Evolutionary conservation across 2,329 filamentous ascomycete species (phyloP).

Genomic region (Diaporthe destruens): DNA sequence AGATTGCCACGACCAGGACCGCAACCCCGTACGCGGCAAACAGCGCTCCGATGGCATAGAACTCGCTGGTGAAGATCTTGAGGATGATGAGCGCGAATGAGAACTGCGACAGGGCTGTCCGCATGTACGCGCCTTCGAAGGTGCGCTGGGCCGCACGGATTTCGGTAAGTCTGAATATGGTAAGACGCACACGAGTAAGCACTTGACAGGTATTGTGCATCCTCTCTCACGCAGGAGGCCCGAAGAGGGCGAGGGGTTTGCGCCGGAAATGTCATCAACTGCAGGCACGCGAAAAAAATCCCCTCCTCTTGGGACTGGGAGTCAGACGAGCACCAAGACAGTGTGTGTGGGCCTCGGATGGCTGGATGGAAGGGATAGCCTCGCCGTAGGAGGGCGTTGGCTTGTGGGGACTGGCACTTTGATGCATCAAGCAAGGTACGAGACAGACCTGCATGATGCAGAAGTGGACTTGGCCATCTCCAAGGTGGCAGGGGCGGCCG

Average conservation of each 20-base stretch:
- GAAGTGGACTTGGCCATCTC: constrained; percentile 7
- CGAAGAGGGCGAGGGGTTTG: background rate
- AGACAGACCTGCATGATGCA: constrained; percentile 20
- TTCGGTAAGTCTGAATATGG: constrained; percentile 78
- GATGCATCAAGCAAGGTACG: constrained; percentile 21
- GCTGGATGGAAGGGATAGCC: background rate
- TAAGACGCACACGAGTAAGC: constrained; percentile 30
- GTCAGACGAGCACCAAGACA: constrained; percentile 7
- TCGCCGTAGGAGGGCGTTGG: background rate
- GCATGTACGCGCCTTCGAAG: constrained; percentile 96
- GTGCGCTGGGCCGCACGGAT: constrained; percentile 95
- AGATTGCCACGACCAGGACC: constrained; percentile 84
- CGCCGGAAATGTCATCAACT: constrained; percentile 9
- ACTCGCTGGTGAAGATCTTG: constrained; percentile 96
- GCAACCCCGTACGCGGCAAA: constrained; percentile 93
- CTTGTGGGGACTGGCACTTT: background rate
- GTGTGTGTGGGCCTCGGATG: background rate
- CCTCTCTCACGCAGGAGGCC: constrained; percentile 12
- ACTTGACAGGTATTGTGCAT: constrained; percentile 11
- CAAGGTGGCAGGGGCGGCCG: background rate
- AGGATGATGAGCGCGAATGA: constrained; percentile 94
- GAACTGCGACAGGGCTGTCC: constrained; percentile 94
- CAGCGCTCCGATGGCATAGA: constrained; percentile 96
- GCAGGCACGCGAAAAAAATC: background rate
- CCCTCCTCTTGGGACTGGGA: background rate